A percentile compares a stretch with the other conserved stretches of the same genome.
Evolutionary conservation across 352 stramenopile species (phyloP).

Genomic region (Pythium sp.): DNA sequence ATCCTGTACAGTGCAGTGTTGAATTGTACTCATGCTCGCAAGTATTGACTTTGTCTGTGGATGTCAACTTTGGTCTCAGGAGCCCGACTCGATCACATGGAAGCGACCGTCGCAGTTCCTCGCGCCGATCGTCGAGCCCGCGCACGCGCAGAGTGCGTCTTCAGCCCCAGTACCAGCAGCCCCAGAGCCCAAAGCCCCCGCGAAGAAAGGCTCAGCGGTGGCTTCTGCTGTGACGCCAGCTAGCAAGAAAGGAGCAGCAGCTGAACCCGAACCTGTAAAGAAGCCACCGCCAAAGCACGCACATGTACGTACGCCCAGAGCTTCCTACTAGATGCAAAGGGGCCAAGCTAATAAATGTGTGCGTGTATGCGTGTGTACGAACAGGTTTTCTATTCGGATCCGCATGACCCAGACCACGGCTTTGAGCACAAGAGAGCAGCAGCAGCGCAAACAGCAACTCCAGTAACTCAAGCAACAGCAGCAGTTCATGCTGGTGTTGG

Average conservation of each 20-base stretch:
- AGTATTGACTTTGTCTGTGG: not conserved
- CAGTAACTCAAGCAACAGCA: not conserved
- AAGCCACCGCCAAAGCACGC: slow-evolving; percentile 42
- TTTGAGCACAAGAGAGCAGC: slow-evolving; percentile 19
- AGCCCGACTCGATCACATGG: slow-evolving; percentile 34
- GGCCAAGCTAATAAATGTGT: not conserved
- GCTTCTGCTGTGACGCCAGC: slow-evolving; percentile 6
- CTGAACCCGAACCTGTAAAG: slow-evolving; percentile 41
- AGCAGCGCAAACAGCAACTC: not conserved
- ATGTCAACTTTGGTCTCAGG: not conserved
- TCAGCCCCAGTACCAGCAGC: slow-evolving; percentile 18
- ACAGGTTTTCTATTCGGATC: slow-evolving; percentile 30
- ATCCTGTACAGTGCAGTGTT: not conserved
- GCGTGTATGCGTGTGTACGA: not conserved
- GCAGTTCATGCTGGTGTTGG: slow-evolving; percentile 12
- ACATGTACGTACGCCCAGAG: slow-evolving; percentile 27
- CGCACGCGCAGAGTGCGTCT: slow-evolving; percentile 5
- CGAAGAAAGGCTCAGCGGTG: slow-evolving; percentile 25
- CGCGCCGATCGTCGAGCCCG: slow-evolving; percentile 37
- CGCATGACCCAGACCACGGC: slow-evolving; percentile 20
- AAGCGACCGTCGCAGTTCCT: slow-evolving; percentile 66
- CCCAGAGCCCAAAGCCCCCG: slow-evolving; percentile 27
- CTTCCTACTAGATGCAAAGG: no score
- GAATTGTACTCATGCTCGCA: not conserved
- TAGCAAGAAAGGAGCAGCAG: slow-evolving; percentile 35